Conservation (phyloP, 2,329 filamentous ascomycete species). For the Fusarium sp. region DNA sequence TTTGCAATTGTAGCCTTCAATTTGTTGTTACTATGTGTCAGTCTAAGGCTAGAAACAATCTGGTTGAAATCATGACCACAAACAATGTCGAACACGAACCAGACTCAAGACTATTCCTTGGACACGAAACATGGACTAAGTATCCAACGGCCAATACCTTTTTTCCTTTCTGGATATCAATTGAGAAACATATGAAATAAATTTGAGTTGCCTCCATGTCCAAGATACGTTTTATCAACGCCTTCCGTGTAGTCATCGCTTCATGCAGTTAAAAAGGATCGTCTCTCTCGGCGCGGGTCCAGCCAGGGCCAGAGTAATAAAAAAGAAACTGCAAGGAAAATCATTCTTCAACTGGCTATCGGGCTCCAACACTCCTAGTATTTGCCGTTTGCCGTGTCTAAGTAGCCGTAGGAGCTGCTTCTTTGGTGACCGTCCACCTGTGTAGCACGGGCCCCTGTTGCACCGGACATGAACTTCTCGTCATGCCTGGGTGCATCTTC, state of each 20-base stretch:
- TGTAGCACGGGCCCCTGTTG: conserved; percentile 34
- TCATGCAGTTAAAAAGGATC: conserved; percentile 36
- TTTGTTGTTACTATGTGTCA: conserved; percentile 32
- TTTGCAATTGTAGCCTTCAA: conserved; percentile 4
- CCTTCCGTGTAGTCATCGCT: conserved; percentile 23
- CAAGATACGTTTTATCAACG: conserved; percentile 25
- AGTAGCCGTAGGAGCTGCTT: conserved; percentile 47
- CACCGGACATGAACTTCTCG: conserved; percentile 43
- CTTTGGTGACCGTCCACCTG: conserved; percentile 44
- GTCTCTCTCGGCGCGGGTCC: conserved; percentile 39
- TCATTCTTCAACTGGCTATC: conserved; percentile 16
- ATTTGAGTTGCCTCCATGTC: conserved; percentile 27
- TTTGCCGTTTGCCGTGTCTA: conserved; percentile 42
- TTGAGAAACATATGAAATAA: conserved; percentile 25
- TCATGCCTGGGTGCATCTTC: conserved; percentile 27
- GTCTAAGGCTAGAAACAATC: conserved; percentile 31
- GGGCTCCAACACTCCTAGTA: conserved; percentile 35
- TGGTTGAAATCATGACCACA: conserved; percentile 36
- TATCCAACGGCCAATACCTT: background rate
- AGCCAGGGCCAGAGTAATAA: conserved; percentile 39
- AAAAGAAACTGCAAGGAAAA: conserved; percentile 25
- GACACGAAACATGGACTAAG: background rate
- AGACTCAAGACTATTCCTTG: conserved; percentile 5
- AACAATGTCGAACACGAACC: conserved; percentile 10
- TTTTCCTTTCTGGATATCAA: conserved; percentile 7